These are phyloP conservation scores for Cladobotryum protrusum DNA, from an alignment of 2,329 filamentous ascomycete genomes.

Conservation along the genomic window DNA sequence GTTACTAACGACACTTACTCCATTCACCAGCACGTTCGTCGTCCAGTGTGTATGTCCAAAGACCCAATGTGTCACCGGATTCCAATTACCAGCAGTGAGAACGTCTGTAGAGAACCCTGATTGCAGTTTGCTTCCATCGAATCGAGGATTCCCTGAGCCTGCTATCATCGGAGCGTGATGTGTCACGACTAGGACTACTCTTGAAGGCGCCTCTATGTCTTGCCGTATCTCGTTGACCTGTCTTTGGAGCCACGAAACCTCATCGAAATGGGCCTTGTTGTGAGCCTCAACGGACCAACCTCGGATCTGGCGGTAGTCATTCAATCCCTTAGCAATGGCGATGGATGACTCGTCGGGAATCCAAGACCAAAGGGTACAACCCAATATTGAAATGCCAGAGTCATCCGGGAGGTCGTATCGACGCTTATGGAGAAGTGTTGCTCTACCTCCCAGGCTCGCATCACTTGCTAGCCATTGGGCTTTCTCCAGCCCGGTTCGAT, in stretches of 20 bases:
- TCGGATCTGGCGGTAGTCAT: constrained; percentile 49
- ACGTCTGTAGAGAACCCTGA: constrained; percentile 49
- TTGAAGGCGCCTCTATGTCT: not conserved
- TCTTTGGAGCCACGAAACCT: constrained; percentile 45
- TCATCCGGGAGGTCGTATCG: constrained; percentile 31
- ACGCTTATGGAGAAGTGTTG: constrained; percentile 40
- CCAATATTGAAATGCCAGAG: constrained; percentile 44
- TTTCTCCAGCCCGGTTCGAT: constrained; percentile 29
- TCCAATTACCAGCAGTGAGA: constrained; percentile 23
- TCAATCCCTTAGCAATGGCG: constrained; percentile 38
- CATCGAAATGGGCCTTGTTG: constrained; percentile 40
- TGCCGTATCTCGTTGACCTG: constrained; percentile 17
- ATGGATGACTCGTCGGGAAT: constrained; percentile 34
- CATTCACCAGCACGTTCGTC: constrained; percentile 26
- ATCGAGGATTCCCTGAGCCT: constrained; percentile 42
- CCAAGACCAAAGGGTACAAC: constrained; percentile 52
- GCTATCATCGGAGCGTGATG: constrained; percentile 51
- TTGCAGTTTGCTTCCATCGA: constrained; percentile 39
- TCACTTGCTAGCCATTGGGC: constrained; percentile 35
- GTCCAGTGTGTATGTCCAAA: constrained; percentile 46
- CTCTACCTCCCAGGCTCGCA: constrained; percentile 27
- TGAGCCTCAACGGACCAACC: constrained; percentile 45
- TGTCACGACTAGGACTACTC: constrained; percentile 43
- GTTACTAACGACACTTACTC: constrained; percentile 36
- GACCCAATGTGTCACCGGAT: constrained; percentile 33